These are phyloP conservation scores for Gossypium schwendimanii DNA, from an alignment of 441 rosid species.

Conservation along the genomic window DNA sequence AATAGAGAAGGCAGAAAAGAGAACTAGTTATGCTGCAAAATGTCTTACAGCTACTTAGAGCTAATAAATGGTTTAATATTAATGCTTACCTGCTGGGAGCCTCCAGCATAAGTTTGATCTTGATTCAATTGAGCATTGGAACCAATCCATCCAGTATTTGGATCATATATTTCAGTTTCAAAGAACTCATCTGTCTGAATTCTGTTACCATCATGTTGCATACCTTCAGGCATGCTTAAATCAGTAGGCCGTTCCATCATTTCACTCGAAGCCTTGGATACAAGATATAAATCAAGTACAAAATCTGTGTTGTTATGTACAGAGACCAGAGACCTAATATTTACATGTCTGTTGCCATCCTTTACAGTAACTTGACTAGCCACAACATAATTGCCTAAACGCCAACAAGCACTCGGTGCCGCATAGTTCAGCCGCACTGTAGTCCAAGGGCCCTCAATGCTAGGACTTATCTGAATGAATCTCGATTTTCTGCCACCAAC, in stretches of 20 bases:
- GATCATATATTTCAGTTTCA: constrained; percentile 47
- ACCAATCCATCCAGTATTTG: constrained; percentile 49
- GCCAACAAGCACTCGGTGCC: constrained; percentile 96
- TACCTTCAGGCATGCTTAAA: constrained; percentile 26
- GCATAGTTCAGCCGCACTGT: constrained; percentile 89
- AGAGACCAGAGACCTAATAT: constrained; percentile 83
- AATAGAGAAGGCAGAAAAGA: neutral
- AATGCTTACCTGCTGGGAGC: constrained; percentile 27
- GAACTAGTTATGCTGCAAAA: neutral
- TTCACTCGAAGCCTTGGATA: constrained; percentile 36
- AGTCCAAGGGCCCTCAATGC: constrained; percentile 93
- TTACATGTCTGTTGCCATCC: constrained; percentile 80
- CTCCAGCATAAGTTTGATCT: constrained; percentile 21
- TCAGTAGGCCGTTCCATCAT: constrained; percentile 20
- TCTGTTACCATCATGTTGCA: constrained; percentile 21
- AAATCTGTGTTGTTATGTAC: constrained; percentile 64
- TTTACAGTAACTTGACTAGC: constrained; percentile 89
- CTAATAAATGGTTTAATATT: neutral
- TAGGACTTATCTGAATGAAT: constrained; percentile 90
- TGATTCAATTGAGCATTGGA: constrained; percentile 23
- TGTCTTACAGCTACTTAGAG: neutral
- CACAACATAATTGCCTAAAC: constrained; percentile 84
- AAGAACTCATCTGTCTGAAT: constrained; percentile 41
- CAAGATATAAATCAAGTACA: constrained; percentile 63
- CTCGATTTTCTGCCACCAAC: constrained; percentile 50